Evolutionary conservation across 352 stramenopile species (phyloP), one percentile per base, ranked within the genome.

Genomic region (Pythium volutum): DNA sequence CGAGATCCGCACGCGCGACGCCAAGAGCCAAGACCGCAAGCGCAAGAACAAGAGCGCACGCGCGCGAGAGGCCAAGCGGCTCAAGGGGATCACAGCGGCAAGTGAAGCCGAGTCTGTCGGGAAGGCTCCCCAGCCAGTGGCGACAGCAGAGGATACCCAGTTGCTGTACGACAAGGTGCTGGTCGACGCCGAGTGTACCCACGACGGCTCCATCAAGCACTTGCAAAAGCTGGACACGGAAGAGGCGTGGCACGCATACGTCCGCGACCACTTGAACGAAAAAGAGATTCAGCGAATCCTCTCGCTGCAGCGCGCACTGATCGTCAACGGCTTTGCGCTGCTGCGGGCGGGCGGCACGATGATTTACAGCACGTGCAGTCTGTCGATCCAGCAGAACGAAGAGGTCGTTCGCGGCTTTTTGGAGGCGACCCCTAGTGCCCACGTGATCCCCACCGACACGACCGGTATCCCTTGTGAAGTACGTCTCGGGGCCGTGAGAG

Each of bases 311-410:
- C 62, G 64, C 48, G 77, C 60, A 12, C 59, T 93, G 26, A 87
- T 93, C 18, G 67, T 61, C 4, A 96, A 94, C 33, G 94, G 91
- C 9, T 98, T 98, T 73, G 69, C 74, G 20, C 54, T 96, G 33
- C 74, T 98, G n/a, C 81, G 79, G 57, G 68, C 67, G 15, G 93
- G 93, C 36, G 95, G 95, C 12, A 81, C 62, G 8, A 82, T 98
- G 75, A 83, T 98, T n/a, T 98, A 98, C 71, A 97, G 89, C 55
- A 98, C 93, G 9, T 98, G 95, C 73, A 98, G 91, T 53, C 76
- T 98, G 18, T 97, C 88, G 1, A 57, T 90, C 20, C 79, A 85
- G 62, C 93, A 98, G 71, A 98, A 98, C 66, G 93, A 98, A 74
- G 75, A 90, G 3, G 79, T 98, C n/a, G 89, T 98, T 10, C 41